Base-by-base conservation (phyloP, 495 filamentous ascomycete species). In the Penicillium samsonianum region DNA sequence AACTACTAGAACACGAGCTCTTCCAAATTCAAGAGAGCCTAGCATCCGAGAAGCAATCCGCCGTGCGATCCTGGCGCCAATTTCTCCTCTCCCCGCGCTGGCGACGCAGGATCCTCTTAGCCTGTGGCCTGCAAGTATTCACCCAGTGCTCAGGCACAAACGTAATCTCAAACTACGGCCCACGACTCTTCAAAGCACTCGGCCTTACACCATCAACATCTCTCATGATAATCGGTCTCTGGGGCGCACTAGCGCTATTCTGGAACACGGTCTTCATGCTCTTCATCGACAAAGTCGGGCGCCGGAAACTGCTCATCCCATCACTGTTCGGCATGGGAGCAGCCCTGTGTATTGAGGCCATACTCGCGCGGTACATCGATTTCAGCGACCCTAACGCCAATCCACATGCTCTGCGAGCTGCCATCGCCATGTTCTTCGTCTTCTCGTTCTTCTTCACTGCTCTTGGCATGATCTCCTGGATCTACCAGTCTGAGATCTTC, bases 401-500 rank as follows among this genome's bases (percentile, higher is more conserved):
- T 37, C 58, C 62, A 3, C 67, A 74, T 26, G 75, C 79, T 30
- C 70, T 82, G n/a, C 78, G 76, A 3, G 73, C 79, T 22, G 82
- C 81, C 45, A 80, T 84, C 23, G 78, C 79, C 58, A 81, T 86
- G 70, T 81, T 82, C 60, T 77, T 82, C 38, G 75, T 84, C 30
- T 86, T 84, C 42, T 78, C 77, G 4, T 65, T 84, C 45, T 86
- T 80, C 60, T 84, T 76, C 52, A 83, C 81, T 25, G 68, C 75
- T 33, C 64, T 82, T 19, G 81, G 80, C 2, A 73, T 80, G 28
- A 80, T 82, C 59, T 81, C 80, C 8, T 84, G 80, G 76, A 75
- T 82, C 48, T 82, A 83, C 51, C 78, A 71, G 63, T 72, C 79
- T n/a, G 82, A 85, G 61, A 81, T 85, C 28, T 83, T 84, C 65